Conservation (phyloP, 495 filamentous ascomycete species). For the Jackrogersella minutella region DNA sequence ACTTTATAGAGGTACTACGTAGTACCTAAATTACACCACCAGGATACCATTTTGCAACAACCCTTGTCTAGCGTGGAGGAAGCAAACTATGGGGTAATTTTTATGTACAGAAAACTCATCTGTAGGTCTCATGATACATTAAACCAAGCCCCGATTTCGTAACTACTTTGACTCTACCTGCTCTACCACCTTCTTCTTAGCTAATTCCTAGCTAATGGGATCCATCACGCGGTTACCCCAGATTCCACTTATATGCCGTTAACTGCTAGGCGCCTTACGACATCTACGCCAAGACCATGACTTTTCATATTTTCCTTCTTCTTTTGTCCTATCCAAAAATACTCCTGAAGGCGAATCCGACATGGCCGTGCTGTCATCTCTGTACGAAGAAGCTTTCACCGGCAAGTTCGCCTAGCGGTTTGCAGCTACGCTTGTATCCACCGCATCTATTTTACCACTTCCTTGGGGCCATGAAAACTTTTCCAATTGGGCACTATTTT, state of each 20-base stretch:
- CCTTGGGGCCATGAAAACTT: constrained; percentile 31
- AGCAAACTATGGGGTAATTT: constrained; percentile 51
- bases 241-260: constrained; percentile 44
- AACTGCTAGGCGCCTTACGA: constrained; percentile 43
- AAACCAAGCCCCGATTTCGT: constrained; percentile 44
- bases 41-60: constrained; percentile 23
- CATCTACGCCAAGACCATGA: constrained; percentile 28
- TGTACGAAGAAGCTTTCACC: constrained; percentile 21
- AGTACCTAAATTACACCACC: constrained; percentile 36
- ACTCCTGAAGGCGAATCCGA: background rate
- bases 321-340: background rate
- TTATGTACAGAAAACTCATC: constrained; percentile 46
- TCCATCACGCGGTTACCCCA: constrained; percentile 47
- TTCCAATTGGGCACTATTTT: constrained; percentile 24
- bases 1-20: no score
- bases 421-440: background rate
- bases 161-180: constrained; percentile 35
- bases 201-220: constrained; percentile 37
- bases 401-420: constrained; percentile 20
- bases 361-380: constrained; percentile 27
- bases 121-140: constrained; percentile 44
- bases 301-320: constrained; percentile 11
- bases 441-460: constrained; percentile 24
- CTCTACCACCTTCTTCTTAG: constrained; percentile 35
- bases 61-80: constrained; percentile 36